Evolutionary conservation across 805 yeast genomes (phyloP), one percentile per base, ranked within the genome.

Genomic region (Pichia phayaonensis): DNA sequence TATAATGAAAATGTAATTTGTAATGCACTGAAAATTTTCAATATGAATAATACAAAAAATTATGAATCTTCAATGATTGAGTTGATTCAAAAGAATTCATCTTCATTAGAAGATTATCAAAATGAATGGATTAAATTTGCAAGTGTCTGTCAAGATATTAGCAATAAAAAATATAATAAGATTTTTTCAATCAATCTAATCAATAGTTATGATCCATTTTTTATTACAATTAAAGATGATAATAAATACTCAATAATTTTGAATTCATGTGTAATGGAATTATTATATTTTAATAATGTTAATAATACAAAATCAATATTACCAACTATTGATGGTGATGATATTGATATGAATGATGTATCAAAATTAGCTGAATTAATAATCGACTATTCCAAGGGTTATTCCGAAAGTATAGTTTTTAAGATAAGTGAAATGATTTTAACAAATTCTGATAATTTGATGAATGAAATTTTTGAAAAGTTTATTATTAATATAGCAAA

Each of bases 101-200:
- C 1, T 55, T 72, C n/a, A 48, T 61, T 39, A 73, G 73, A 22
- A 60, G 63, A 45, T 49, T 63, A 18, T 56, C 50, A 44, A 55
- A 66, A 1, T 20, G 67, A 65, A 42, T 62, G 67, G 36, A 64
- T 76, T 34, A 80, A 83, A 53, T 76, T 90, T 51, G 84, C 81
- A 51, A 74, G 86, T 2, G 70, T 90, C 24, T 83, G 95, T 61
- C 78, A 76, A 50, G 96, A 90, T 59, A 72, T 86, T 48, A 40
- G 40, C 4, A 76, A 75, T 52, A 83, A 77, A 52, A 73, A 75
- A 44, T 72, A 80, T 20, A 73, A 75, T 51, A 94, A 86, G 59
- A 22, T 50, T 13, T 42, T 45, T 24, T 73, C 84, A 0, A 70
- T 87, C 40, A 38, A 26, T 12, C 23, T 52, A 8, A 21, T 45